These are phyloP conservation scores for Aphanocladium album DNA, from an alignment of 2,329 filamentous ascomycete species.

Conservation along the genomic window DNA sequence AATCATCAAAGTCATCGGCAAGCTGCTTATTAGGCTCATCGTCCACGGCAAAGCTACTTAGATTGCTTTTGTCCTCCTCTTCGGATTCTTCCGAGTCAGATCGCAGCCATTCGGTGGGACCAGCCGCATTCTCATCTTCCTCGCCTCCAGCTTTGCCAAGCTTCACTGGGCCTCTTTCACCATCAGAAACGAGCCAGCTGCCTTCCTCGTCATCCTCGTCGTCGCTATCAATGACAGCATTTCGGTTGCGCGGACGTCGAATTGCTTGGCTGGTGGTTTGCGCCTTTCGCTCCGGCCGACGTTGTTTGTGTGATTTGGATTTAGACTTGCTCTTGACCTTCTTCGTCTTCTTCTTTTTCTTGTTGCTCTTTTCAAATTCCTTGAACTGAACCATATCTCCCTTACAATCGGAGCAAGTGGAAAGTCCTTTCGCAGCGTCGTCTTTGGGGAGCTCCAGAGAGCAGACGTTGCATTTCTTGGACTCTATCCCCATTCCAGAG, in stretches of 20 bases:
- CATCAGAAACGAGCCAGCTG: constrained; percentile 73
- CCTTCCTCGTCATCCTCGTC: constrained; percentile 66
- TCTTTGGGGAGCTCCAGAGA: constrained; percentile 59
- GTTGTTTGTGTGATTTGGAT: constrained; percentile 14
- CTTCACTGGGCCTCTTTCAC: constrained; percentile 54
- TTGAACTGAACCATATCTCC: constrained; percentile 64
- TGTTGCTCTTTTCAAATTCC: constrained; percentile 31
- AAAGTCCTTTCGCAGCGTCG: constrained; percentile 34
- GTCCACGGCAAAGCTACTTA: constrained; percentile 51
- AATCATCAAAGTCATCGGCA: constrained; percentile 24
- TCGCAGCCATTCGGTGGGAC: constrained; percentile 73
- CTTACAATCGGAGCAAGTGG: constrained; percentile 67
- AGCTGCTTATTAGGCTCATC: constrained; percentile 39
- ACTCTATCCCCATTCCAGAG: constrained; percentile 72
- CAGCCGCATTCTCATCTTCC: constrained; percentile 85
- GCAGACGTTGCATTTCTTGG: constrained; percentile 80
- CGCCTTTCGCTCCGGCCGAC: constrained; percentile 5
- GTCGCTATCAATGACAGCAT: constrained; percentile 61
- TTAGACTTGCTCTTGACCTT: constrained; percentile 22
- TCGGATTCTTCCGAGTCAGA: constrained; percentile 60
- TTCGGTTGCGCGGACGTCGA: constrained; percentile 44
- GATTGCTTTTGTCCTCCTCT: constrained; percentile 48
- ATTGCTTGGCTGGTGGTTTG: constrained; percentile 18
- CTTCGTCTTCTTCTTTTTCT: constrained; percentile 33
- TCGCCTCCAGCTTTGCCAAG: constrained; percentile 75